Percentiles rank a stretch among this genome's conserved stretches.
phyloP scores from a whole-genome alignment of 2,329 filamentous ascomycete species.

The Metarhizium sp. region DNA sequence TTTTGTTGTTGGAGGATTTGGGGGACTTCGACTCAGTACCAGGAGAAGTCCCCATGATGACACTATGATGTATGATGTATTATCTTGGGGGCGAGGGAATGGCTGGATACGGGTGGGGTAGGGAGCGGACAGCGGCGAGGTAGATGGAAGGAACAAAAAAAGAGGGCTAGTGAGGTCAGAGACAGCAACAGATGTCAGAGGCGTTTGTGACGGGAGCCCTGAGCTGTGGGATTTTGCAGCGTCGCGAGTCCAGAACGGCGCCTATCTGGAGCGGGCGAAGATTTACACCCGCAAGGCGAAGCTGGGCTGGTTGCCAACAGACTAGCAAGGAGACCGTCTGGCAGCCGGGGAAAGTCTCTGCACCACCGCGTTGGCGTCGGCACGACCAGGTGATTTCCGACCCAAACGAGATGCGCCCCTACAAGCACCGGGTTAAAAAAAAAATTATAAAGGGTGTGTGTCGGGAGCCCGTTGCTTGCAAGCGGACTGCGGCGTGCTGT shows the following conservation, averaged over 20 bases:
- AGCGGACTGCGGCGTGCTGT: constrained; percentile 2
- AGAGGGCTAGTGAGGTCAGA: constrained; percentile 31
- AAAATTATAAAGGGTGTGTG: neutral
- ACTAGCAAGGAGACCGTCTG: neutral
- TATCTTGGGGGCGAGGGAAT: constrained; percentile 19
- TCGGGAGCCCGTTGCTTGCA: constrained; percentile 1
- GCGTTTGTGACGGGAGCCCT: constrained; percentile 5
- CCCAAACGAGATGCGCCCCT: neutral
- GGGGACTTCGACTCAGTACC: constrained; percentile 38
- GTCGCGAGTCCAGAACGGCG: neutral
- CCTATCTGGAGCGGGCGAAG: constrained; percentile 5
- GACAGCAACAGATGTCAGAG: constrained; percentile 14
- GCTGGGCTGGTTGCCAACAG: neutral
- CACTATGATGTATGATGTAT: constrained; percentile 39
- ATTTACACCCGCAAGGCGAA: constrained; percentile 5
- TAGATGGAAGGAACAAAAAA: constrained; percentile 16
- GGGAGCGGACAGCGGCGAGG: constrained; percentile 12
- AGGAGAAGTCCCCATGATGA: constrained; percentile 40
- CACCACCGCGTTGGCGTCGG: constrained; percentile 4
- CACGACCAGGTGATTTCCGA: neutral
- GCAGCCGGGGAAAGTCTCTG: constrained; percentile 2
- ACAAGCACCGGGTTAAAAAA: neutral
- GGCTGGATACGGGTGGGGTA: constrained; percentile 16
- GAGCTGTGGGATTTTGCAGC: neutral
- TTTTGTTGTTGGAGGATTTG: constrained; percentile 33